Evolutionary conservation across 805 yeast genomes (phyloP), one percentile per base, ranked within the genome.

Genomic region (Candida anglica): DNA sequence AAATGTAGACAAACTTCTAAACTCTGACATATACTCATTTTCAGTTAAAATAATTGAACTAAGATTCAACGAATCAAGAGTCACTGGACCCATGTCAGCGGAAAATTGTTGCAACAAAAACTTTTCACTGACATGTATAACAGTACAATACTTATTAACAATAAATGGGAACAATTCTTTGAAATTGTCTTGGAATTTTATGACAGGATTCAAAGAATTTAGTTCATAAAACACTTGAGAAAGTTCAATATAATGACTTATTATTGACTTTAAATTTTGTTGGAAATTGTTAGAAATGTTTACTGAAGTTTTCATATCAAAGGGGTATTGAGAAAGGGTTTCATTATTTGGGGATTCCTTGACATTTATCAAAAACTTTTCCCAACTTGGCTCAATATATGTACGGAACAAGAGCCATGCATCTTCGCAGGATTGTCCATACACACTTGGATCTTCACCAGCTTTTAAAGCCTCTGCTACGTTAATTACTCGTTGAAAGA

Each of bases 351-450:
- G 27, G 8, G 27, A n/a, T 13, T 10, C 5, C 15, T 29, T 28
- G n/a, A 36, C 33, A 11, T 27, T 24, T 8, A 13, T 17, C 23
- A 40, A 27, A 20, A 30, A 44, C 10, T 19, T 22, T 13, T 27
- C 32, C 59, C 59, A 53, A 6, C 27, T 30, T 4, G 50, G 50
- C 18, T 33, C 33, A 5, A 52, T 38, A 21, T 51, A 55, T 2
- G 31, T 26, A 19, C 50, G 31, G 32, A 45, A 48, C 21, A 53
- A 36, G 35, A 47, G 31, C 23, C 47, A 31, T 0, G 52, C 54
- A 28, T 49, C 45, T 17, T 40, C 41, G 6, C 47, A 38, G 2
- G 44, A 37, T 4, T 41, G 38, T n/a, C 32, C 20, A 17, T 9
- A 30, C 14, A 16, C 41, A 28, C 41, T 47, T 8, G 41, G 47